These are phyloP conservation scores for Talaromyces atroroseus DNA, from an alignment of 2,329 filamentous ascomycete species.

Conservation along the genomic window DNA sequence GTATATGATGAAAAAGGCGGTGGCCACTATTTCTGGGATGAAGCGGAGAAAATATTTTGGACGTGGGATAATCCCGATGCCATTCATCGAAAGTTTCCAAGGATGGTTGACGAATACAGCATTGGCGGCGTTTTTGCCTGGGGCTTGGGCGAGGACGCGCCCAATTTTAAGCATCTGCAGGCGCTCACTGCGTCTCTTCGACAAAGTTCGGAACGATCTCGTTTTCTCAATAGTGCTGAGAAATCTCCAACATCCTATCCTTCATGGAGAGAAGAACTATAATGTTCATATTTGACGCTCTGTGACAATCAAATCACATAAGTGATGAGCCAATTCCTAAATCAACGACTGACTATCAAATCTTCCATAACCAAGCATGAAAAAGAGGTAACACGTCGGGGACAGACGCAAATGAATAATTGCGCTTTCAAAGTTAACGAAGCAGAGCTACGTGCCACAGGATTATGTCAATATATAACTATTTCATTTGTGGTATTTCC, in stretches of 20 bases:
- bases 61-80: constrained; percentile 51
- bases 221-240: not conserved
- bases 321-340: not conserved
- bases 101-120: constrained; percentile 38
- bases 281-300: not conserved
- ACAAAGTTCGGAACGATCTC: not conserved
- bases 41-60: constrained; percentile 46
- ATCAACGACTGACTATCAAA: too few species aligned
- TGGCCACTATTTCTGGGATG: constrained; percentile 51
- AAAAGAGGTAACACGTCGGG: too few species aligned
- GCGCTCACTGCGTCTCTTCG: constrained; percentile 20
- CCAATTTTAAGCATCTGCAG: constrained; percentile 31
- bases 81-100: constrained; percentile 44
- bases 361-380: too few species aligned
- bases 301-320: not conserved
- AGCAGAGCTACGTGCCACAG: too few species aligned
- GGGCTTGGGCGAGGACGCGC: constrained; percentile 48
- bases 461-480: too few species aligned
- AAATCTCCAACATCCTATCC: not conserved
- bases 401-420: too few species aligned
- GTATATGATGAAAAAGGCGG: constrained; percentile 29
- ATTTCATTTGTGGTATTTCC: too few species aligned
- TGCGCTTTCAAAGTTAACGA: too few species aligned
- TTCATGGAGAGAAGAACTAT: constrained; percentile 4
- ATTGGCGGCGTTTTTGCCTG: constrained; percentile 52